Evolutionary conservation across 2,329 filamentous ascomycete genomes (phyloP).

Genomic region (Ascosphaera acerosa): DNA sequence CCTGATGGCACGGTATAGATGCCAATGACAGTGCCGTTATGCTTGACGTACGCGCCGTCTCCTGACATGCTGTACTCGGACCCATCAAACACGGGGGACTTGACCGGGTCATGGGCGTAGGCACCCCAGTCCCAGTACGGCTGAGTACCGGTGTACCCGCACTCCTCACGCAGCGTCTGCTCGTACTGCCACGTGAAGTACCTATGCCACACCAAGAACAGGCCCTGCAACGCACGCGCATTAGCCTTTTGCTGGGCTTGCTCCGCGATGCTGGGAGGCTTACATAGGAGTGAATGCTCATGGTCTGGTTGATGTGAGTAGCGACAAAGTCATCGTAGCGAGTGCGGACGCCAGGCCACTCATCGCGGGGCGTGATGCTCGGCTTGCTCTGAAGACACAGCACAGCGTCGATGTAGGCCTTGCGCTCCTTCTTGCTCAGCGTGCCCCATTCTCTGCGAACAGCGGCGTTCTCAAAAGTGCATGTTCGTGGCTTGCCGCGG

Average conservation of each 20-base stretch:
- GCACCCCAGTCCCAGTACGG: constrained; percentile 14
- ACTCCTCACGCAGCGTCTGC: constrained; percentile 15
- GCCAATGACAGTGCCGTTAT: background rate
- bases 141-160: constrained; percentile 16
- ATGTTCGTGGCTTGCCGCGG: background rate
- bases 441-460: constrained; percentile 2
- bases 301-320: constrained; percentile 6
- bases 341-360: constrained; percentile 6
- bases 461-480: constrained; percentile 1
- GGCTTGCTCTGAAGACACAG: constrained; percentile 5
- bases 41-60: constrained; percentile 6
- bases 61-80: constrained; percentile 11
- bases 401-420: constrained; percentile 6
- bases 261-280: background rate
- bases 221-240: constrained; percentile 1
- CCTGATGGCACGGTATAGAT: constrained; percentile 4
- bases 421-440: constrained; percentile 5
- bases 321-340: constrained; percentile 6
- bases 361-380: constrained; percentile 2
- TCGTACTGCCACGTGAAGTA: constrained; percentile 16
- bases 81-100: constrained; percentile 9
- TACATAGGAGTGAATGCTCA: constrained; percentile 6
- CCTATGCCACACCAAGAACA: constrained; percentile 16
- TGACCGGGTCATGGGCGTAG: constrained; percentile 5
- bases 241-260: background rate